Evolutionary conservation across 352 stramenopile genomes (phyloP).

Genomic region (Phytophthora chlamydospora): DNA sequence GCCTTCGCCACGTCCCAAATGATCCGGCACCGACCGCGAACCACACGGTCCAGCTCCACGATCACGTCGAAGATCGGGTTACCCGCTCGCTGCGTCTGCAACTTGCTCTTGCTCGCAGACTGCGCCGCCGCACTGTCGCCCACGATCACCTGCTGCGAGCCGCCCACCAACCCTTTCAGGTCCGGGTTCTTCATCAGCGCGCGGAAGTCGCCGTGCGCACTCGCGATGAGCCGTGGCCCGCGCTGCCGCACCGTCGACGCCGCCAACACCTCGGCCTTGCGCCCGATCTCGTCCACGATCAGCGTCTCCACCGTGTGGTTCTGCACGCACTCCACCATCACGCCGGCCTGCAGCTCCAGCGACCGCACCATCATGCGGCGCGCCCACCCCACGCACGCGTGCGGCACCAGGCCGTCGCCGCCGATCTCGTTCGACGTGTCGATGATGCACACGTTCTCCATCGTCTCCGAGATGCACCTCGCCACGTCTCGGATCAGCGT

Average conservation of each 20-base stretch:
- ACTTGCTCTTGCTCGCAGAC: slow-evolving; percentile 33
- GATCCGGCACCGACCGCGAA: slow-evolving; percentile 65
- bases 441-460: slow-evolving; percentile 85
- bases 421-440: slow-evolving; percentile 93
- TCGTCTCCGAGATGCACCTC: slow-evolving; percentile 57
- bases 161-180: slow-evolving; percentile 79
- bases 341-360: slow-evolving; percentile 63
- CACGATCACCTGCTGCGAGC: slow-evolving; percentile 70
- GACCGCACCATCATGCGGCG: slow-evolving; percentile 84
- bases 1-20: slow-evolving; percentile 70
- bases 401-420: slow-evolving; percentile 82
- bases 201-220: slow-evolving; percentile 83
- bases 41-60: slow-evolving; percentile 73
- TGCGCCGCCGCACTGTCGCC: slow-evolving; percentile 59
- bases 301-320: slow-evolving; percentile 90
- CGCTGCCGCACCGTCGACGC: slow-evolving; percentile 72
- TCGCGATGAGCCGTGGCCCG: slow-evolving; percentile 85
- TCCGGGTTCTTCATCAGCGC: slow-evolving; percentile 87
- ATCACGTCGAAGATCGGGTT: slow-evolving; percentile 86
- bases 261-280: slow-evolving; percentile 76
- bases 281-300: slow-evolving; percentile 91
- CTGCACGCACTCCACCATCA: slow-evolving; percentile 92
- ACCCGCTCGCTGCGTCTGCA: slow-evolving; percentile 52
- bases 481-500: slow-evolving; percentile 86
- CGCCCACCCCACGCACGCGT: slow-evolving; percentile 72